Conservation (phyloP, 2,329 filamentous ascomycete genomes). For the Trichoderma guizhouense region DNA sequence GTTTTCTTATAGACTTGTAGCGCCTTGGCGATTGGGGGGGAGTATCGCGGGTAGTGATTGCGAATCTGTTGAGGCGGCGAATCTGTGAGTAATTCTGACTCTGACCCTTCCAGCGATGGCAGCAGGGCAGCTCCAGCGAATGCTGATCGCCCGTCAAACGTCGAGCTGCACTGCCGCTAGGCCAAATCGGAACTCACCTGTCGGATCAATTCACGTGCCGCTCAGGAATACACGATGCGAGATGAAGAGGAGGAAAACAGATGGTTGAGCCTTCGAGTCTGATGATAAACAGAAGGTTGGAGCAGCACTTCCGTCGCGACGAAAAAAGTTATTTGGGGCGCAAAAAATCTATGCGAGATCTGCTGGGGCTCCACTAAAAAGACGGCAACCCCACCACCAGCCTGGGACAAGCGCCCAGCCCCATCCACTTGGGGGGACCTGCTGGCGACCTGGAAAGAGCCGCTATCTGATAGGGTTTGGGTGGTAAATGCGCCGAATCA, state of each 20-base stretch:
- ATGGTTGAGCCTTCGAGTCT: not conserved
- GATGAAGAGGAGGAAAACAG: not conserved
- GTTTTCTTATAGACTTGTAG: not conserved
- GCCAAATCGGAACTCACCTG: not conserved
- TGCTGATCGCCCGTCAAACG: not conserved
- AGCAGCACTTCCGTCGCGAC: slow-evolving; percentile 20
- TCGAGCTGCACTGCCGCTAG: not conserved
- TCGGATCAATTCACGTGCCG: not conserved
- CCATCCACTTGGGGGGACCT: not conserved
- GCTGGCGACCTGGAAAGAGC: not conserved
- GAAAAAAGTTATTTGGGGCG: slow-evolving; percentile 16
- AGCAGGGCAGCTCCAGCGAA: not conserved
- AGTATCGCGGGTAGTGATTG: not conserved
- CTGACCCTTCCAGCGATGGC: not conserved
- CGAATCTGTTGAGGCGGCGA: not conserved
- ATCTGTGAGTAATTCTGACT: slow-evolving; percentile 10
- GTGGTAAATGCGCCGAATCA: not conserved
- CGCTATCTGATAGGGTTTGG: not conserved
- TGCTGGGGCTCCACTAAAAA: slow-evolving; percentile 12
- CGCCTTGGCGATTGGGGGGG: not conserved
- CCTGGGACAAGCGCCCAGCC: slow-evolving; percentile 1
- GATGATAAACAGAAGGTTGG: slow-evolving; percentile 14
- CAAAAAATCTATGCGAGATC: slow-evolving; percentile 20
- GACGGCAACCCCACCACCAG: slow-evolving; percentile 15
- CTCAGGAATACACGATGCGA: not conserved